Percentiles rank a stretch among this genome's conserved stretches.
phyloP scores from a whole-genome alignment of 192 early-diverging fungal species.

The Coemansia sp. region DNA sequence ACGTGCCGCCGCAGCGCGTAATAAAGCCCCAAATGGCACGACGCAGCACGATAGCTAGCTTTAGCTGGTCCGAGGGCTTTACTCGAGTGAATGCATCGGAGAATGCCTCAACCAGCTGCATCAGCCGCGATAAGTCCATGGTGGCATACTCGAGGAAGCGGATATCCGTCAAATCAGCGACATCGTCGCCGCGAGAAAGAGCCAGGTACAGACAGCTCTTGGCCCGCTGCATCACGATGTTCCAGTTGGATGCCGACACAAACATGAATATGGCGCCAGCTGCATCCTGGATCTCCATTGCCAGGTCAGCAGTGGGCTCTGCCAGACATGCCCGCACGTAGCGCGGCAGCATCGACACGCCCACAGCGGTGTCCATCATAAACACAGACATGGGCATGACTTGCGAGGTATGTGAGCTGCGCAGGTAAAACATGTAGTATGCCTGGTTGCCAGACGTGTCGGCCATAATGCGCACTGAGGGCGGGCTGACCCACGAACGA shows the following conservation, averaged over 20 bases:
- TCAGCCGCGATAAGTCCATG: slow-evolving; percentile 71
- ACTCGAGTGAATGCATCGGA: slow-evolving; percentile 53
- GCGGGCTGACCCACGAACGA: slow-evolving; percentile 43
- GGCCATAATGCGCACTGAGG: slow-evolving; percentile 36
- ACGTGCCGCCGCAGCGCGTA: slow-evolving; percentile 79
- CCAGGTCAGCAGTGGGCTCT: slow-evolving; percentile 38
- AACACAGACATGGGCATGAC: slow-evolving; percentile 30
- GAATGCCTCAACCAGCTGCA: slow-evolving; percentile 58
- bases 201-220: slow-evolving; percentile 64
- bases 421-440: slow-evolving; percentile 35
- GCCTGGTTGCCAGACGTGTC: slow-evolving; percentile 49
- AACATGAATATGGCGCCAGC: slow-evolving; percentile 83
- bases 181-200: slow-evolving; percentile 64
- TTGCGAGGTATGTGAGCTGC: slow-evolving; percentile 48
- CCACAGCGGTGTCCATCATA: slow-evolving; percentile 35
- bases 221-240: slow-evolving; percentile 69
- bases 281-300: slow-evolving; percentile 71
- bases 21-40: slow-evolving; percentile 94
- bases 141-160: slow-evolving; percentile 83
- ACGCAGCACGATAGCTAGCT: slow-evolving; percentile 72
- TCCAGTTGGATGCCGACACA: slow-evolving; percentile 88
- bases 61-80: slow-evolving; percentile 68
- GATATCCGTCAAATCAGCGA: slow-evolving; percentile 75
- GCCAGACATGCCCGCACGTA: slow-evolving; percentile 57
- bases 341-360: slow-evolving; percentile 35